Conservation (phyloP, 2,329 filamentous ascomycete species). For the Chaetomiaceae sp. region DNA sequence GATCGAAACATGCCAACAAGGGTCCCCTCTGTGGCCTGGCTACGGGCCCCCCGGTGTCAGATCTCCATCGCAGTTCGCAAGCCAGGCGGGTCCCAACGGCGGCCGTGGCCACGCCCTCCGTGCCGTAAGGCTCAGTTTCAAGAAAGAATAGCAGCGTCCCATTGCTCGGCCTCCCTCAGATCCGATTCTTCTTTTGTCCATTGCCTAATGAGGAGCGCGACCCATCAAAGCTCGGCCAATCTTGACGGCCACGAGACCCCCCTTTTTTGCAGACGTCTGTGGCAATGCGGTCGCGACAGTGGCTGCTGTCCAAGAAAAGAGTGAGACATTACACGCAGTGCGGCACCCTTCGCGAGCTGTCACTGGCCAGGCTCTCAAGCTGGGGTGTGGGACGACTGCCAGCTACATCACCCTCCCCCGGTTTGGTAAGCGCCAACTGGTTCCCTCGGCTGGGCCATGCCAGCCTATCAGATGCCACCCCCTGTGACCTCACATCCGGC, state of each 20-base stretch:
- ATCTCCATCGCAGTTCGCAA: background rate
- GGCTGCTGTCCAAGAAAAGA: conserved; percentile 38
- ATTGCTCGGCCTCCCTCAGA: conserved; percentile 4
- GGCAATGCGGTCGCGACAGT: conserved; percentile 35
- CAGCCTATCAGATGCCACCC: conserved; percentile 41
- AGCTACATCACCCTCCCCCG: conserved; percentile 37
- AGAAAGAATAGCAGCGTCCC: conserved; percentile 27
- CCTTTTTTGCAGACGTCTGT: conserved; percentile 33
- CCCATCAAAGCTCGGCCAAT: conserved; percentile 31
- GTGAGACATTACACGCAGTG: conserved; percentile 46
- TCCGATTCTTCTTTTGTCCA: background rate
- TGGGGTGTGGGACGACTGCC: conserved; percentile 36
- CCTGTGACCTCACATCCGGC: conserved; percentile 27
- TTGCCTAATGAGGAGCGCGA: conserved; percentile 10
- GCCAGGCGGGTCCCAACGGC: too few species aligned
- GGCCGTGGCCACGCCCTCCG: conserved; percentile 6
- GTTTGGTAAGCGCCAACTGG: conserved; percentile 48
- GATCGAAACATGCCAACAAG: conserved; percentile 24
- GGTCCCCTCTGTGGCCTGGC: background rate
- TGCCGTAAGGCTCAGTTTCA: conserved; percentile 27
- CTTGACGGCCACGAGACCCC: conserved; percentile 41
- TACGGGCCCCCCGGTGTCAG: too few species aligned
- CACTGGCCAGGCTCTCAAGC: conserved; percentile 38
- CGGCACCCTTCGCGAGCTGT: conserved; percentile 40
- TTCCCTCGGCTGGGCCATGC: conserved; percentile 32